Conservation (phyloP, 2,329 filamentous ascomycete genomes). For the Aspergillus hortae region DNA sequence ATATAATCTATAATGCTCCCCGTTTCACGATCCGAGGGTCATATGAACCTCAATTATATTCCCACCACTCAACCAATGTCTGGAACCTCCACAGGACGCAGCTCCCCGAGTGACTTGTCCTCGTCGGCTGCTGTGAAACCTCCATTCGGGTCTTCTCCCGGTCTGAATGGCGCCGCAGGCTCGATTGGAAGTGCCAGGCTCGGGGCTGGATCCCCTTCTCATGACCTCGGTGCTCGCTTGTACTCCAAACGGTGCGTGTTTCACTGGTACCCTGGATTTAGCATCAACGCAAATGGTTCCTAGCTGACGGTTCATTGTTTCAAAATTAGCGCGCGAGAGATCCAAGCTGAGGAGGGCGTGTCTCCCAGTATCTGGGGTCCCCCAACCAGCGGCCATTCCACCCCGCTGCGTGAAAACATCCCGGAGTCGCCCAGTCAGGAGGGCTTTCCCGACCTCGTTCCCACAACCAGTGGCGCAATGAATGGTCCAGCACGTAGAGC, state of each 20-base stretch:
- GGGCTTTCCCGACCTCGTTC: conserved; percentile 86
- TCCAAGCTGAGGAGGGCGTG: conserved; percentile 93
- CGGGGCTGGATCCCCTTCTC: conserved; percentile 92
- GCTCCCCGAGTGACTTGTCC: conserved; percentile 73
- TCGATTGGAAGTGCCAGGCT: conserved; percentile 62
- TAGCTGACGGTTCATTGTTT: conserved; percentile 10
- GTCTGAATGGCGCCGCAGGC: conserved; percentile 51
- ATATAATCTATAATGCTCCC: conserved; percentile 89
- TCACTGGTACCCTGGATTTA: conserved; percentile 1
- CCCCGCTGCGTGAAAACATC: conserved; percentile 93
- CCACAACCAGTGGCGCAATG: conserved; percentile 63
- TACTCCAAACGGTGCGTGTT: conserved; percentile 83
- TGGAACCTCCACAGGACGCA: conserved; percentile 73
- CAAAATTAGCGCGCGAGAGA: conserved; percentile 74
- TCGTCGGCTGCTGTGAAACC: conserved; percentile 62
- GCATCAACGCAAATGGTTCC: background rate
- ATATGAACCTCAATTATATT: conserved; percentile 80
- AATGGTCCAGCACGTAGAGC: conserved; percentile 70
- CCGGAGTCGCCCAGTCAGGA: conserved; percentile 90
- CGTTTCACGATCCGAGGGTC: conserved; percentile 71
- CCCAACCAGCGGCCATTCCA: conserved; percentile 93
- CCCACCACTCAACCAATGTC: conserved; percentile 67
- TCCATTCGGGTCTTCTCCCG: conserved; percentile 66
- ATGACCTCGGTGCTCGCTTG: conserved; percentile 76
- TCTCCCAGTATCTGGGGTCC: conserved; percentile 81